Evolutionary conservation across 2,329 filamentous ascomycete genomes (phyloP), one percentile per base, ranked within the genome.

Genomic region (Bipolaris sorokiniana): DNA sequence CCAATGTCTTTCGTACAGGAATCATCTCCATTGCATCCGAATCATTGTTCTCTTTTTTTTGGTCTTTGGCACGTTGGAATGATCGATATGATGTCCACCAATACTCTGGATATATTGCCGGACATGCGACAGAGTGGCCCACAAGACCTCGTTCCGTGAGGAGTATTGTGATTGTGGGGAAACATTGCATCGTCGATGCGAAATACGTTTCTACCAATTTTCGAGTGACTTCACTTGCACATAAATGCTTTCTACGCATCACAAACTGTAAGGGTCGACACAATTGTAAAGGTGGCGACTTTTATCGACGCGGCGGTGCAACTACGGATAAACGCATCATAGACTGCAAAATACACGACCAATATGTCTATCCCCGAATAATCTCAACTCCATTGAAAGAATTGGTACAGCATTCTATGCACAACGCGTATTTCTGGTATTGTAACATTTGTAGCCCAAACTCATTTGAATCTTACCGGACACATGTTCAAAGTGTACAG

Each of bases 1-100:
- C 64, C 64, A 69, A 66, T 57, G 68, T 55, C 54, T 67, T 70
- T 56, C 31, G 47, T 57, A 51, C 54, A 59, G 42, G 44, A 60
- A 56, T 46, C 50, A 31, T 48, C 44, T 54, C 48, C 44, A 52
- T 58, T 57, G 50, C 52, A 52, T n/a, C 37, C 38, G 40, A 22
- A 34, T 37, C 37, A 33, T 13, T 23, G 11, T 53, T 22, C 36
- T 23, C 18, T 22, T 38, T 55, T 38, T 55, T 20, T 49, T 23
- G 10, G 13, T 26, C 13, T 22, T 31, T 13, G 26, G 42, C 10
- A 5, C 9, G 7, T 38, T 13, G 20, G 22, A 45, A 22, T 22
- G 46, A 23, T 38, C 13, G 7, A 23, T 16, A 5, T 37, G 7
- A 37, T 48, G 16, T 18, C 20, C 33, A 26, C 7, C 13, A 26